Base-by-base conservation (phyloP, 2,329 filamentous ascomycete species). In the Alternaria brassicae region DNA sequence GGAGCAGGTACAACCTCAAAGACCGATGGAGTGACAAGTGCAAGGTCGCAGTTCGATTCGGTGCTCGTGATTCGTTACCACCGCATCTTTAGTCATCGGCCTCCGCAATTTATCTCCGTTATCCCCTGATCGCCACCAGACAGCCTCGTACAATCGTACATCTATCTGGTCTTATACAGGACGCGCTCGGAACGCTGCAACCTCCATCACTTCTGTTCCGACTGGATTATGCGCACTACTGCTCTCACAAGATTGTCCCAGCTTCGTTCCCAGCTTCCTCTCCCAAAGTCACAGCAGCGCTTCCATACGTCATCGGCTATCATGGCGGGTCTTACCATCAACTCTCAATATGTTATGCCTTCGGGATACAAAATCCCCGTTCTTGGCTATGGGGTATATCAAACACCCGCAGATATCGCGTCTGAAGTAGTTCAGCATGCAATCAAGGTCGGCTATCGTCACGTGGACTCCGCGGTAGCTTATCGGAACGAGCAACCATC, bases 401-500 rank as follows among this genome's bases (percentile, higher is more conserved):
- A 76, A 52, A 77, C 71, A 9, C 87, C 87, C 12, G 80, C 85
- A 21, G 81, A 83, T 58, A 75, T 84, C 6, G 83, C 85, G n/a
- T 83, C 87, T 67, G 81, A 83, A 27, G 85, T 89, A 1, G 84
- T 85, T 7, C 65, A 81, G 12, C 85, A 89, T 36, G 90, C 88
- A 2, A 77, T 90, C 50, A 79, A 82, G 40, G 74, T 74, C 10
- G 87, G 87, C 8, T 90, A 89, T 72, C 82, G 86, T 30, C 87
- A 89, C 68, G 85, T 90, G 44, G 88, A 90, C 76, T 85, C 88
- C 0, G 90, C 90, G 2, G 75, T 77, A 5, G 4, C 87, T 68
- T 93, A 93, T 74, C 83, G 79, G 56, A 93, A 93, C 66, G 90
- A 93, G 72, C 75, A 79, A 12, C 82, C 89, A 68, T 88, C 92